These are phyloP conservation scores for Arbutus unedo DNA, from an alignment of 148 eudicot species.

Conservation along the genomic window DNA sequence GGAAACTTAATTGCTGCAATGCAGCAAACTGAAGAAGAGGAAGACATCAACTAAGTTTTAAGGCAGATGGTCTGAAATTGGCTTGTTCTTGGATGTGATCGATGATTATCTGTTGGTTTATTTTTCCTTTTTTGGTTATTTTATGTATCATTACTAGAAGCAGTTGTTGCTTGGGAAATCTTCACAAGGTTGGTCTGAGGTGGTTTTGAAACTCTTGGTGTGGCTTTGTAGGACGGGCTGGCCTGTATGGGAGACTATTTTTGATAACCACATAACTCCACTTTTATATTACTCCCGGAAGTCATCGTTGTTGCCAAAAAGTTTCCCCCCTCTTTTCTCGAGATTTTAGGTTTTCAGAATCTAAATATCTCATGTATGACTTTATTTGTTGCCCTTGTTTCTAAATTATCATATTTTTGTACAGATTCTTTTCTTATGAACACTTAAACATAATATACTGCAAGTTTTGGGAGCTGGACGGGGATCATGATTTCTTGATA, in stretches of 20 bases:
- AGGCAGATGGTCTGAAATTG: constrained; percentile 38
- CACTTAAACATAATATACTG: constrained; percentile 87
- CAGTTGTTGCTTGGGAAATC: neutral
- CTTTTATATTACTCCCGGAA: neutral
- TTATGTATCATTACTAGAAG: neutral
- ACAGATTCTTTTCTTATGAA: constrained; percentile 83
- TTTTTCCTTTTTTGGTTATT: neutral
- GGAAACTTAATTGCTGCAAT: constrained; percentile 77
- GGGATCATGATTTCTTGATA: constrained; percentile 83
- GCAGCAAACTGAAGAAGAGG: constrained; percentile 93
- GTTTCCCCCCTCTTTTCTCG: neutral
- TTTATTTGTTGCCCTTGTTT: neutral
- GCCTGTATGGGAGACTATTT: neutral
- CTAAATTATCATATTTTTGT: constrained; percentile 16
- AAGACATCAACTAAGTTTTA: constrained; percentile 84
- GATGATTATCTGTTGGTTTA: neutral
- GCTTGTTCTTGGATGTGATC: neutral
- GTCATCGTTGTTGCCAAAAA: neutral
- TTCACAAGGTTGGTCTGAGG: neutral
- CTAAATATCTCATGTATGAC: neutral
- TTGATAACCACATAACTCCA: neutral
- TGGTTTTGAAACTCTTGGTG: constrained; percentile 6
- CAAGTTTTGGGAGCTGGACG: constrained; percentile 91
- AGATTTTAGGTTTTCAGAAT: neutral
- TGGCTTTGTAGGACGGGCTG: neutral